phyloP scores from a whole-genome alignment of 495 filamentous ascomycete genomes.

The Penicillium fimorum region DNA sequence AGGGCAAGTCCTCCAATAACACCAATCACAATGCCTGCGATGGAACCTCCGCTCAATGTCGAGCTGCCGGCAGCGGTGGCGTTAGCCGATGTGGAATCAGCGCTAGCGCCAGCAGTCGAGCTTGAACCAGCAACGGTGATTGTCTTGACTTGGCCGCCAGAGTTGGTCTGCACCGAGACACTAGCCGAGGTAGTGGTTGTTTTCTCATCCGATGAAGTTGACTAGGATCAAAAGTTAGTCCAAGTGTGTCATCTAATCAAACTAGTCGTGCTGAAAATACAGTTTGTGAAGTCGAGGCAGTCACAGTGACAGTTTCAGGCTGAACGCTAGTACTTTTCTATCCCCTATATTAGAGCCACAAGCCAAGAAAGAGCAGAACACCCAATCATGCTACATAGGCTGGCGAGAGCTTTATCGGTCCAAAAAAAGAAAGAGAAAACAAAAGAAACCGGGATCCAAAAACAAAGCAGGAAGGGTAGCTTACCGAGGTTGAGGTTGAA shows the following conservation, averaged over 20 bases:
- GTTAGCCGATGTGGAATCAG: conserved; percentile 14
- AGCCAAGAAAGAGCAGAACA: conserved; percentile 14
- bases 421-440: background rate
- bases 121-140: conserved; percentile 48
- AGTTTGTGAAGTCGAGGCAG: conserved; percentile 13
- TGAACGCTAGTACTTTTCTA: conserved; percentile 21
- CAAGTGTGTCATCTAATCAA: background rate
- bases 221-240: conserved; percentile 22
- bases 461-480: conserved; percentile 2
- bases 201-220: conserved; percentile 26
- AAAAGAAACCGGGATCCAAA: background rate
- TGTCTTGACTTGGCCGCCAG: conserved; percentile 47
- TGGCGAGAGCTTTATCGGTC: background rate
- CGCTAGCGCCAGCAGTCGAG: conserved; percentile 25
- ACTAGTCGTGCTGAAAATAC: conserved; percentile 12
- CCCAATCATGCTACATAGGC: conserved; percentile 5
- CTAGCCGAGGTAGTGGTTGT: conserved; percentile 38
- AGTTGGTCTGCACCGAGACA: conserved; percentile 46
- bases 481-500: conserved; percentile 20
- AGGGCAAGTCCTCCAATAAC: conserved; percentile 45
- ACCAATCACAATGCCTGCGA: conserved; percentile 52
- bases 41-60: conserved; percentile 36
- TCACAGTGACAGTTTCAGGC: conserved; percentile 12
- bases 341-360: conserved; percentile 22
- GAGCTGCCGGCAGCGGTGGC: conserved; percentile 16